Percentiles rank a stretch among this genome's conserved stretches.
Evolutionary conservation across 2,329 filamentous ascomycete species (phyloP).

Genomic region (Colletotrichum sp.): DNA sequence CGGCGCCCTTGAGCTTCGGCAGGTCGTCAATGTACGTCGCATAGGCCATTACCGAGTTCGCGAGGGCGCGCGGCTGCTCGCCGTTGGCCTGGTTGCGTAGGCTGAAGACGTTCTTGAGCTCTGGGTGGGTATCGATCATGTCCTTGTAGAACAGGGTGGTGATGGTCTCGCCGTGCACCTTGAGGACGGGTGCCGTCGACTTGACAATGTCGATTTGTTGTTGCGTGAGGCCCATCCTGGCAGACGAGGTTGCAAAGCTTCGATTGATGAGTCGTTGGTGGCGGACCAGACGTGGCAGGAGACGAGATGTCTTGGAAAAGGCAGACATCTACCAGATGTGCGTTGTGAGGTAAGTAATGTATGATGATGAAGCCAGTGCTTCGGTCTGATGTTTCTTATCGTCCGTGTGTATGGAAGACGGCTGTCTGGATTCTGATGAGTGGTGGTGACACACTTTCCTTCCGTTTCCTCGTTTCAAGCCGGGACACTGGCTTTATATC

Average conservation of each 20-base stretch:
- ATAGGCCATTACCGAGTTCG: constrained; percentile 73
- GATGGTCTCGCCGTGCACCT: constrained; percentile 71
- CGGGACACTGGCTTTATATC: not conserved
- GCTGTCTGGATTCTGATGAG: not conserved
- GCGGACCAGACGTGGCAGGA: not conserved
- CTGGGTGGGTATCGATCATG: constrained; percentile 68
- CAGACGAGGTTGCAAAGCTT: not conserved
- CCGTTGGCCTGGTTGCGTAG: constrained; percentile 70
- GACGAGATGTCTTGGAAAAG: not conserved
- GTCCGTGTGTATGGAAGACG: not conserved
- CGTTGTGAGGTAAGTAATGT: not conserved
- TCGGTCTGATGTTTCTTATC: constrained; percentile 1
- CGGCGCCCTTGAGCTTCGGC: constrained; percentile 56
- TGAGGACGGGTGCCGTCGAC: constrained; percentile 75
- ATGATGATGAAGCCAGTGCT: not conserved
- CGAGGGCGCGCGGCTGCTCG: constrained; percentile 73
- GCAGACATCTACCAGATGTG: not conserved
- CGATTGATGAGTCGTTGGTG: not conserved
- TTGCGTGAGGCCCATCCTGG: constrained; percentile 58
- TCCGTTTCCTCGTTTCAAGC: not conserved
- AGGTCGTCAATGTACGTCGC: constrained; percentile 76
- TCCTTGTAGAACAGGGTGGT: constrained; percentile 76
- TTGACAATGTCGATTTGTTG: constrained; percentile 76
- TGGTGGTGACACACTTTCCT: not conserved
- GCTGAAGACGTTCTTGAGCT: constrained; percentile 75